Evolutionary conservation across 208 protist species (phyloP).

Genomic region (Acanthamoeba healyi): DNA sequence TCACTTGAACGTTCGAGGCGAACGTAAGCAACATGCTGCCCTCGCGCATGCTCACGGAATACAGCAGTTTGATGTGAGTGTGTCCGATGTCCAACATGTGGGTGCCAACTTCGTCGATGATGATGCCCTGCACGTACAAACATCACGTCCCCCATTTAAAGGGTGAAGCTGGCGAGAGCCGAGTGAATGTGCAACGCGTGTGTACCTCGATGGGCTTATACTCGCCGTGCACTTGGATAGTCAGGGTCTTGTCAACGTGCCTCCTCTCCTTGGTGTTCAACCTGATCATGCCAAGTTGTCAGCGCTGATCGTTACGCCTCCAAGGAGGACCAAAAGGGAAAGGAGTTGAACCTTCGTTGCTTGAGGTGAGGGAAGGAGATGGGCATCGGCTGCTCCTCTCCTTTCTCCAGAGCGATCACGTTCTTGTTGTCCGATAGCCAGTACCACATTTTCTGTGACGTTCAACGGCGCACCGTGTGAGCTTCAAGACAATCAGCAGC

Average conservation of each 20-base stretch:
- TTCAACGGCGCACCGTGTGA: not conserved
- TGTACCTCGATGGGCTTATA: constrained; percentile 54
- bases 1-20: constrained; percentile 48
- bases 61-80: constrained; percentile 64
- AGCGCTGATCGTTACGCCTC: too few species aligned
- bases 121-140: not conserved
- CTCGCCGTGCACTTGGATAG: constrained; percentile 69
- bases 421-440: constrained; percentile 58
- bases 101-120: constrained; percentile 40
- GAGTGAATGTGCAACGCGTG: not conserved
- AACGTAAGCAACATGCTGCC: constrained; percentile 48
- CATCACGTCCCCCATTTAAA: too few species aligned
- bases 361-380: constrained; percentile 53
- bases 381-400: constrained; percentile 45
- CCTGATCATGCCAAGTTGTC: too few species aligned
- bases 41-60: constrained; percentile 28
- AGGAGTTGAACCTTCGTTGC: constrained; percentile 32
- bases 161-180: too few species aligned
- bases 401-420: constrained; percentile 13
- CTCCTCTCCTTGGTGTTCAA: constrained; percentile 42
- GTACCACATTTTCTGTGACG: constrained; percentile 48
- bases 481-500: too few species aligned
- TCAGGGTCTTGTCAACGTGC: not conserved
- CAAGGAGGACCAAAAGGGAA: too few species aligned
- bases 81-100: constrained; percentile 41